Percentiles rank a stretch among this genome's conserved stretches.
These are phyloP conservation scores for Fusarium agapanthi DNA, from an alignment of 2,329 filamentous ascomycete species.

Conservation along the genomic window DNA sequence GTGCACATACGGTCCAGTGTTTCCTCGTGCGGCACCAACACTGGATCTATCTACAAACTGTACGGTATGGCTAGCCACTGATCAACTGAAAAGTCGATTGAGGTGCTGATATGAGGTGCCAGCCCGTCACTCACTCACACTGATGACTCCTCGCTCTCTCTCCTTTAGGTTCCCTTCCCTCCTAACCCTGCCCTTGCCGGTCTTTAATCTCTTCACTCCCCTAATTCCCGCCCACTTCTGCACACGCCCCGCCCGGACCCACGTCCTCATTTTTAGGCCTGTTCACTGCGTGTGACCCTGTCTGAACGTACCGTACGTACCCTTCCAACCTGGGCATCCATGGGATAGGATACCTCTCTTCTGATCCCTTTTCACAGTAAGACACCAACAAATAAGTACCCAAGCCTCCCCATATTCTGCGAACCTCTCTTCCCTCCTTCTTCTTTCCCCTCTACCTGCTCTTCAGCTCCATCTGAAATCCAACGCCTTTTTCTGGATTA, in stretches of 20 bases:
- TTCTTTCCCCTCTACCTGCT: constrained; percentile 47
- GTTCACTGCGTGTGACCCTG: constrained; percentile 21
- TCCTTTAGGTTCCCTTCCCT: constrained; percentile 2
- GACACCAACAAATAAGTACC: constrained; percentile 53
- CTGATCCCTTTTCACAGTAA: constrained; percentile 20
- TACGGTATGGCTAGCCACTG: background rate
- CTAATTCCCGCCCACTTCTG: constrained; percentile 30
- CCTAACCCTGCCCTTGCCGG: background rate
- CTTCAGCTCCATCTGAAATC: constrained; percentile 44
- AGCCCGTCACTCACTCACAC: background rate
- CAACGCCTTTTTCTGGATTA: constrained; percentile 48
- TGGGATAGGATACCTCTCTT: background rate
- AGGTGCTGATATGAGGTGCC: background rate
- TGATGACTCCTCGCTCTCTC: background rate
- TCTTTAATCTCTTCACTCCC: constrained; percentile 32
- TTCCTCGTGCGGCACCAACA: background rate
- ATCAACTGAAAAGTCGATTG: background rate
- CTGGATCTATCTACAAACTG: background rate
- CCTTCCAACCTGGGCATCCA: background rate
- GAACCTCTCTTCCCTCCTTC: constrained; percentile 40
- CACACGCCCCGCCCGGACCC: constrained; percentile 29
- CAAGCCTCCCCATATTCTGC: constrained; percentile 45
- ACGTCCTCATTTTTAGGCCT: constrained; percentile 21
- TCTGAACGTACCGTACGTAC: background rate
- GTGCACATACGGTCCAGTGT: background rate